Percentiles rank a stretch among this genome's conserved stretches.
Evolutionary conservation across 1,284 basidiomycete species (phyloP).

Genomic region (Acaromyces ingoldii): DNA sequence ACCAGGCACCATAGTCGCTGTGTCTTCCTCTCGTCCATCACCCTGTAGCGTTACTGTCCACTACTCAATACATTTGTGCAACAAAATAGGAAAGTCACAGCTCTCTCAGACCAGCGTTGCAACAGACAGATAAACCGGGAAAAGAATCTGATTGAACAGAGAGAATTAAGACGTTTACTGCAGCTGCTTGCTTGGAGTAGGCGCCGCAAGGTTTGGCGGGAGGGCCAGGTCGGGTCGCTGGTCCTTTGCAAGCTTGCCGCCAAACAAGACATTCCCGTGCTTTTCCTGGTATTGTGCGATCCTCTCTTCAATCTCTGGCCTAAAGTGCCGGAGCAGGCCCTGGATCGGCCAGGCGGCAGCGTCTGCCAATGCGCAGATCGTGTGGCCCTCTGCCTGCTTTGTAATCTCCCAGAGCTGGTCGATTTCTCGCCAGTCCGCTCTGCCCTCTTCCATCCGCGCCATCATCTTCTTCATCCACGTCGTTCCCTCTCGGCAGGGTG

Average conservation of each 20-base stretch:
- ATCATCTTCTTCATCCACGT: conserved; percentile 51
- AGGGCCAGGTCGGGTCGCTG: conserved; percentile 69
- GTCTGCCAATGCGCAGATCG: conserved; percentile 90
- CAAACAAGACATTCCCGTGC: conserved; percentile 82
- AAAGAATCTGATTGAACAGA: too few species aligned
- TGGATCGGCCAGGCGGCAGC: conserved; percentile 99
- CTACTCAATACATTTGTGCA: too few species aligned
- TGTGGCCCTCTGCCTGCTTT: conserved; percentile 85
- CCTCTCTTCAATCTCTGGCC: conserved; percentile 68
- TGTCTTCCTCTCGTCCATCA: too few species aligned
- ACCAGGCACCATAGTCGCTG: too few species aligned
- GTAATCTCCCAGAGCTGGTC: conserved; percentile 64
- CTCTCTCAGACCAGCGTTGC: too few species aligned
- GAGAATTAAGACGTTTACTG: background rate
- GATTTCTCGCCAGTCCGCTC: conserved; percentile 85
- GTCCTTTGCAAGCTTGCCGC: conserved; percentile 71
- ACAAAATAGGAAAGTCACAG: too few species aligned
- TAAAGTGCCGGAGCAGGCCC: conserved; percentile 90
- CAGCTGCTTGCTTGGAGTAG: background rate
- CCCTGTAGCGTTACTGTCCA: too few species aligned
- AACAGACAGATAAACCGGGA: too few species aligned
- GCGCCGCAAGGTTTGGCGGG: conserved; percentile 52
- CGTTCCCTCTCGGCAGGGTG: conserved; percentile 82
- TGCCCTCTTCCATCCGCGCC: conserved; percentile 68
- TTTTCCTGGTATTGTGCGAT: conserved; percentile 72